Evolutionary conservation across 2,329 filamentous ascomycete species (phyloP), one percentile per base, ranked within the genome.

Genomic region (Neofusicoccum umdonicola): DNA sequence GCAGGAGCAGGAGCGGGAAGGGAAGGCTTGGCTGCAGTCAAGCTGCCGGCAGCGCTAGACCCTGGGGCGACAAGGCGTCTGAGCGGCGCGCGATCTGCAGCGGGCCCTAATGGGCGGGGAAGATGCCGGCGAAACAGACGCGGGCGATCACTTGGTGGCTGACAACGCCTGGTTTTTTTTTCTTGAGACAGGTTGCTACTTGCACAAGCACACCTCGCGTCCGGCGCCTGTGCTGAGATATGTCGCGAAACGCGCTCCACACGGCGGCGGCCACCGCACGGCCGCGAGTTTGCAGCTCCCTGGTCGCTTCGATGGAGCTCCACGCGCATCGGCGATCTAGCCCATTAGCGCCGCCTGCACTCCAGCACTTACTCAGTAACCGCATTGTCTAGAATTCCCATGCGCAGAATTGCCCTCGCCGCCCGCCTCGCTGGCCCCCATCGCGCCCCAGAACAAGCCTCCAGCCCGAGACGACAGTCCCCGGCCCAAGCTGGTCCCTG

Each of bases 251-350:
- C n/a, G n/a, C 27, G 27, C 22, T 60, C 56, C 42, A 45, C 34
- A 54, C 42, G 15, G 41, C 41, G 15, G 41, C 41, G 15, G 41
- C 12, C 11, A 13, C 42, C 31, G 56, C 56, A 60, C 56, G 42
- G 56, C 17, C 42, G 56, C 34, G 31, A 19, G 27, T 47, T 27
- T 5, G 42, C 41, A 15, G n/a, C 22, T 47, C n/a, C 41, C 41
- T 47, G 42, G n/a, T 9, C 27, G n/a, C 42, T 47, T 60, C 56
- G 41, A 47, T 60, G 42, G 41, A 35, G 56, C 56, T 60, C 56
- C 56, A 60, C 42, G 56, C 41, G n/a, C 56, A 60, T 60, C 56
- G 56, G 9, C 56, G 56, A 60, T 60, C 56, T 45, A 31, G 8
- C 31, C 42, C n/a, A 19, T 60, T 60, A 47, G 56, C 56, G 56